These are phyloP conservation scores for Neoboletus magnificus DNA, from an alignment of 768 basidiomycete genomes.

Conservation along the genomic window DNA sequence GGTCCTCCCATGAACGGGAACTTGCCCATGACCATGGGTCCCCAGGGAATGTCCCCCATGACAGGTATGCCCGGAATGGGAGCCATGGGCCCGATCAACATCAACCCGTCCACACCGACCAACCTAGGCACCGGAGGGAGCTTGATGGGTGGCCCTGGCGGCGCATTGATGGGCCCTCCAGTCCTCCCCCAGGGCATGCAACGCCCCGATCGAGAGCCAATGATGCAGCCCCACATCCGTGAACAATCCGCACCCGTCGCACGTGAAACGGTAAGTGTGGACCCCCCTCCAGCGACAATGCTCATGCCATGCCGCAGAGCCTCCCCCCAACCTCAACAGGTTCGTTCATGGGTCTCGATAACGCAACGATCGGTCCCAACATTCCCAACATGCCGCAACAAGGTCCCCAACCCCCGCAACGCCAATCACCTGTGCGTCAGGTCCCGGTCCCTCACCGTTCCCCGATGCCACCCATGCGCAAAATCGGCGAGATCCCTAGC, in stretches of 20 bases:
- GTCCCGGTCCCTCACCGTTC: slow-evolving; percentile 20
- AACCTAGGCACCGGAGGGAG: slow-evolving; percentile 21
- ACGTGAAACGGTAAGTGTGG: slow-evolving; percentile 24
- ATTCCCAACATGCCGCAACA: slow-evolving; percentile 18
- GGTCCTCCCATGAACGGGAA: slow-evolving; percentile 15
- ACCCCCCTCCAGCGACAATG: background rate
- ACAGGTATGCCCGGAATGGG: slow-evolving; percentile 13
- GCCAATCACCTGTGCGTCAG: slow-evolving; percentile 25
- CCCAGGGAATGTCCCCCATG: slow-evolving; percentile 15
- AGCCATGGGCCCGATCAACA: slow-evolving; percentile 22
- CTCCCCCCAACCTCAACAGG: slow-evolving; percentile 21
- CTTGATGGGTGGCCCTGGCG: slow-evolving; percentile 29
- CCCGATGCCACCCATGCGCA: slow-evolving; percentile 20
- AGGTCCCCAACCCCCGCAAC: slow-evolving; percentile 26
- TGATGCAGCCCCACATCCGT: slow-evolving; percentile 28
- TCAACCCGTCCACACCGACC: slow-evolving; percentile 14
- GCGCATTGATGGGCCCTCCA: slow-evolving; percentile 41
- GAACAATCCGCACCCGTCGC: slow-evolving; percentile 22
- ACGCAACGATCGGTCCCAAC: slow-evolving; percentile 4
- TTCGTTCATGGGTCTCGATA: slow-evolving; percentile 25
- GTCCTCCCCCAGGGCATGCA: slow-evolving; percentile 29
- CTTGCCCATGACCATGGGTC: slow-evolving; percentile 15
- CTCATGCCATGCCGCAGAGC: slow-evolving; percentile 16
- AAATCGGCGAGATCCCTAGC: slow-evolving; percentile 18
- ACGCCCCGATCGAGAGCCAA: slow-evolving; percentile 21